These are phyloP conservation scores for Symbiodinium pilosum DNA, from an alignment of 73 alveolate species.

Conservation along the genomic window DNA sequence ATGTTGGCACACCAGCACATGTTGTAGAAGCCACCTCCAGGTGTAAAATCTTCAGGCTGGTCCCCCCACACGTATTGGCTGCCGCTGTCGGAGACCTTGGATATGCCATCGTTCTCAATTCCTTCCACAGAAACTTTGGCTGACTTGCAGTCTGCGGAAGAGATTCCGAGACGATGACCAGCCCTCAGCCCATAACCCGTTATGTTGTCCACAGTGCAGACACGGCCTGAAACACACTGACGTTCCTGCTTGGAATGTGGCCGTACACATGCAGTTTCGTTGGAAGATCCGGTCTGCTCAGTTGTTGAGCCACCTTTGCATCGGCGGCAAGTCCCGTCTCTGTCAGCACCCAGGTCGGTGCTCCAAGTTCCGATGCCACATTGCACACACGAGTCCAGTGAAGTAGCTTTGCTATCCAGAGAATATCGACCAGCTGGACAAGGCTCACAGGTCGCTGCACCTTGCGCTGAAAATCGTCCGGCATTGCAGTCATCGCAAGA, in stretches of 20 bases:
- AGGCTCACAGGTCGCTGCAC: conserved; percentile 6
- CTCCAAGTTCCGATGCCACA: conserved; percentile 54
- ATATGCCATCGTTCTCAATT: conserved; percentile 32
- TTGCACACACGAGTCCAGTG: conserved; percentile 15
- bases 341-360: conserved; percentile 39
- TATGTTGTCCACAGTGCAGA: conserved; percentile 19
- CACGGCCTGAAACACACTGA: conserved; percentile 44
- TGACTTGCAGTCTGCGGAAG: conserved; percentile 14
- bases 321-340: not conserved
- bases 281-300: conserved; percentile 19
- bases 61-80: conserved; percentile 61
- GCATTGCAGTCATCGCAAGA: conserved; percentile 3
- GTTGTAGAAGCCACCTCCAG: conserved; percentile 52
- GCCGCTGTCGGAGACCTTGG: conserved; percentile 16
- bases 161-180: conserved; percentile 62
- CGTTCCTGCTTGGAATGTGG: conserved; percentile 6
- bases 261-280: conserved; percentile 6
- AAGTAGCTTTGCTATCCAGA: not conserved
- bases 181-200: conserved; percentile 28
- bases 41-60: conserved; percentile 6
- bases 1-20: conserved; percentile 74
- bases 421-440: conserved; percentile 78
- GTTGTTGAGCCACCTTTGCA: conserved; percentile 60
- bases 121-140: conserved; percentile 20
- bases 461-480: conserved; percentile 42